These are phyloP conservation scores for Fusarium marasasianum DNA, from an alignment of 2,329 filamentous ascomycete species.

Conservation along the genomic window DNA sequence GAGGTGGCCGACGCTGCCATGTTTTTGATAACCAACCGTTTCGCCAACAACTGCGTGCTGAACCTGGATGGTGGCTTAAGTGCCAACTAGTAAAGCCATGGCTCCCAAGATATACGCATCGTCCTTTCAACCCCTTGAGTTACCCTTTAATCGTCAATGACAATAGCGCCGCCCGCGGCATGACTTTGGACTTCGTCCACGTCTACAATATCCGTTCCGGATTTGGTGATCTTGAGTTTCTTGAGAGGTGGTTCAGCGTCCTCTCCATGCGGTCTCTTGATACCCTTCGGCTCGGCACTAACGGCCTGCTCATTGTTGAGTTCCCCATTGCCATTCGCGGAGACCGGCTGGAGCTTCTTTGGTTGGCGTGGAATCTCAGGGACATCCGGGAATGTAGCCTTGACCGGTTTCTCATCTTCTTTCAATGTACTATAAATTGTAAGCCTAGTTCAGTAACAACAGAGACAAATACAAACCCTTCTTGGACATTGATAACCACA, in stretches of 20 bases:
- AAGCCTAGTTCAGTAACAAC: conserved; percentile 32
- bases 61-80: conserved; percentile 88
- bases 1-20: conserved; percentile 85
- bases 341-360: conserved; percentile 51
- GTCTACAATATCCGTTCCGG: conserved; percentile 55
- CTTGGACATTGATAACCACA: conserved; percentile 75
- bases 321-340: conserved; percentile 52
- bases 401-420: conserved; percentile 64
- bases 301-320: conserved; percentile 58
- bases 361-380: conserved; percentile 63
- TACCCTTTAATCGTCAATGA: conserved; percentile 67
- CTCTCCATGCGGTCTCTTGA: conserved; percentile 59
- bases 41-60: conserved; percentile 87
- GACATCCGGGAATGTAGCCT: conserved; percentile 54
- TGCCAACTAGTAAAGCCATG: conserved; percentile 59
- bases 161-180: conserved; percentile 65
- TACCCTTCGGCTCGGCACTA: conserved; percentile 44
- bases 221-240: conserved; percentile 56
- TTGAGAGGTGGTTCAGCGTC: conserved; percentile 56
- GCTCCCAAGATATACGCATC: conserved; percentile 12
- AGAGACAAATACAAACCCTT: conserved; percentile 58
- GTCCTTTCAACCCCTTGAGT: not conserved
- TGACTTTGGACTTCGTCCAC: conserved; percentile 54
- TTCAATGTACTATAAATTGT: conserved; percentile 52
- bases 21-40: conserved; percentile 80